phyloP scores from a whole-genome alignment of 129 eudicot species.

The Centella asiatica region DNA sequence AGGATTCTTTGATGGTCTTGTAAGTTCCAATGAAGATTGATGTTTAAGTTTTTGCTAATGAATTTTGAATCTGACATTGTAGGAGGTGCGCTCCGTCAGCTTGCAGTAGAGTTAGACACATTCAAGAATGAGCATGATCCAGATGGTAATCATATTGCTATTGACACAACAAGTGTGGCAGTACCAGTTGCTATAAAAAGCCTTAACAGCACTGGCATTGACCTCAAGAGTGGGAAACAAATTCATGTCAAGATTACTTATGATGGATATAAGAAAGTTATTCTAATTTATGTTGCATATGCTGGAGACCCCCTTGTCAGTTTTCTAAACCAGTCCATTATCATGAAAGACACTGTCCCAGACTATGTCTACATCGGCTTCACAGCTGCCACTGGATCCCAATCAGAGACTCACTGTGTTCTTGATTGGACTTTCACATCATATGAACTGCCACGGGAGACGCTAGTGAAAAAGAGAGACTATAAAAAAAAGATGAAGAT shows the following conservation, averaged over 20 bases:
- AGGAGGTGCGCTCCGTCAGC: slow-evolving; percentile 46
- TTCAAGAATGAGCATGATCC: slow-evolving; percentile 54
- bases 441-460: slow-evolving; percentile 27
- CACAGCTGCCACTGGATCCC: slow-evolving; percentile 53
- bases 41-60: not conserved
- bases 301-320: slow-evolving; percentile 23
- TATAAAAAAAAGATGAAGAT: slow-evolving; percentile 8
- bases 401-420: slow-evolving; percentile 39
- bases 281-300: slow-evolving; percentile 38
- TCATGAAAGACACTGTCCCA: slow-evolving; percentile 47
- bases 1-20: no score
- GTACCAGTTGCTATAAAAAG: slow-evolving; percentile 35
- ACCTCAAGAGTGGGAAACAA: slow-evolving; percentile 51
- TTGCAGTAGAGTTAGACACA: slow-evolving; percentile 67
- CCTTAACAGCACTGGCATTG: slow-evolving; percentile 30
- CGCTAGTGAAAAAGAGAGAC: slow-evolving; percentile 19
- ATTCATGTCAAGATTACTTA: slow-evolving; percentile 38
- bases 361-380: slow-evolving; percentile 42
- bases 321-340: slow-evolving; percentile 31
- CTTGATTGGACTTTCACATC: slow-evolving; percentile 51
- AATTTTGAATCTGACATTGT: not conserved
- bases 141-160: slow-evolving; percentile 53
- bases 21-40: no score
- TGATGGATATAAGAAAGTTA: slow-evolving; percentile 38
- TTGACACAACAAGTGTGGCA: slow-evolving; percentile 42